A percentile compares a stretch with the other conserved stretches of the same genome.
Evolutionary conservation across 805 yeast species (phyloP).

Genomic region (Saturnispora saitoi): DNA sequence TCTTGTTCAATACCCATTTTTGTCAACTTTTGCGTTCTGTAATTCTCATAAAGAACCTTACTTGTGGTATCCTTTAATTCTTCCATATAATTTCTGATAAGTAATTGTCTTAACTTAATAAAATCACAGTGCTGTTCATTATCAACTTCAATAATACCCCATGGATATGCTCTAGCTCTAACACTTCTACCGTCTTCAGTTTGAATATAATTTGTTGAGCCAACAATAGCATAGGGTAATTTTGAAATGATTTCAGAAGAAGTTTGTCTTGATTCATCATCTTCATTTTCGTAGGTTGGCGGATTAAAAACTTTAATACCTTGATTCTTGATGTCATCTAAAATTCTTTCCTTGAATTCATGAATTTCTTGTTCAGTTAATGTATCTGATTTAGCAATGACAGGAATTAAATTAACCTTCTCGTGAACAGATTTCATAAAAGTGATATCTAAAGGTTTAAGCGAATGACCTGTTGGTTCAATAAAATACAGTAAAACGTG

Average conservation of each 20-base stretch:
- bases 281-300: constrained; percentile 62
- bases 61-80: constrained; percentile 85
- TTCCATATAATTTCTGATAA: constrained; percentile 85
- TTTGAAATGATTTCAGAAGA: constrained; percentile 58
- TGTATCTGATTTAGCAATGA: constrained; percentile 88
- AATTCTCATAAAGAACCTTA: constrained; percentile 71
- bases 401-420: constrained; percentile 88
- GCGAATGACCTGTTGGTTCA: constrained; percentile 94
- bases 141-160: constrained; percentile 96
- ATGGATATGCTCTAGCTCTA: constrained; percentile 90
- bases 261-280: constrained; percentile 66
- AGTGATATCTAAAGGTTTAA: constrained; percentile 80
- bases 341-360: constrained; percentile 67
- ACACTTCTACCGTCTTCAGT: constrained; percentile 68
- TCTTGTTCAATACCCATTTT: constrained; percentile 89
- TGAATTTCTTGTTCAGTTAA: constrained; percentile 78
- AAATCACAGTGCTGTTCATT: constrained; percentile 92
- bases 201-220: constrained; percentile 69
- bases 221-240: constrained; percentile 91
- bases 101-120: constrained; percentile 75
- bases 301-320: constrained; percentile 74
- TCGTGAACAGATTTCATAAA: constrained; percentile 83
- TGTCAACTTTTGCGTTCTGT: constrained; percentile 74
- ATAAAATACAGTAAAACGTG: constrained; percentile 92
- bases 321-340: constrained; percentile 67